Percentiles rank a stretch among this genome's conserved stretches.
Conservation (phyloP, 768 basidiomycete genomes). For the Lepiota brunneoincarnata region DNA sequence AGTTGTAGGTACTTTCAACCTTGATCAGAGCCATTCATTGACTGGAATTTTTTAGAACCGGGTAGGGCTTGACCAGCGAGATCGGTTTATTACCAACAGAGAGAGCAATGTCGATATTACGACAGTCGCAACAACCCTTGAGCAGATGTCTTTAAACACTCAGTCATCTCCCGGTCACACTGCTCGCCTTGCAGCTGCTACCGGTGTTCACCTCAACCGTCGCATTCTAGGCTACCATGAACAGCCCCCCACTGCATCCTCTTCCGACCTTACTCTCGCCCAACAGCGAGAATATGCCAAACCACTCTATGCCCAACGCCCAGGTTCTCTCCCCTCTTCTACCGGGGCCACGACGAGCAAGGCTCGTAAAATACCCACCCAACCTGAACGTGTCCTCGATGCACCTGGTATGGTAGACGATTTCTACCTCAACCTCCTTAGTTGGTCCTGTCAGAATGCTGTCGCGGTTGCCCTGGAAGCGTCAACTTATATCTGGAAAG, state of each 20-base stretch:
- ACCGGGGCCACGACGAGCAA: slow-evolving; percentile 65
- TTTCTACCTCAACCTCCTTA: slow-evolving; percentile 93
- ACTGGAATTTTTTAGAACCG: slow-evolving; percentile 35
- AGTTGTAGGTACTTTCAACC: slow-evolving; percentile 31
- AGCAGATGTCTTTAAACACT: slow-evolving; percentile 57
- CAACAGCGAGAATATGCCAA: slow-evolving; percentile 76
- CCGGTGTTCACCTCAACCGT: slow-evolving; percentile 73
- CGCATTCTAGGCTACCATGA: slow-evolving; percentile 90
- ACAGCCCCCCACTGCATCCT: slow-evolving; percentile 70
- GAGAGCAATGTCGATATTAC: slow-evolving; percentile 35
- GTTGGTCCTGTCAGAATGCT: slow-evolving; percentile 84
- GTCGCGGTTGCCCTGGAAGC: slow-evolving; percentile 90
- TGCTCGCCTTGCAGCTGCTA: slow-evolving; percentile 71
- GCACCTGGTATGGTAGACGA: slow-evolving; percentile 93
- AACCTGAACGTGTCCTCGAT: slow-evolving; percentile 91
- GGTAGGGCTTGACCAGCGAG: slow-evolving; percentile 44
- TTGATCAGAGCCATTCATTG: slow-evolving; percentile 3
- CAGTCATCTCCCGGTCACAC: slow-evolving; percentile 74
- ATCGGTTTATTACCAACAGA: slow-evolving; percentile 70
- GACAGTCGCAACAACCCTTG: slow-evolving; percentile 60
- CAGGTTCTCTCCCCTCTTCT: slow-evolving; percentile 60
- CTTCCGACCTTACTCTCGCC: slow-evolving; percentile 70
- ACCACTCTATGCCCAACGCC: slow-evolving; percentile 68
- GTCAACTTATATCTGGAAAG: slow-evolving; percentile 91
- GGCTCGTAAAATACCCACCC: slow-evolving; percentile 78